Evolutionary conservation across 257 asterid species (phyloP).

Genomic region (Scutellaria galericulata): DNA sequence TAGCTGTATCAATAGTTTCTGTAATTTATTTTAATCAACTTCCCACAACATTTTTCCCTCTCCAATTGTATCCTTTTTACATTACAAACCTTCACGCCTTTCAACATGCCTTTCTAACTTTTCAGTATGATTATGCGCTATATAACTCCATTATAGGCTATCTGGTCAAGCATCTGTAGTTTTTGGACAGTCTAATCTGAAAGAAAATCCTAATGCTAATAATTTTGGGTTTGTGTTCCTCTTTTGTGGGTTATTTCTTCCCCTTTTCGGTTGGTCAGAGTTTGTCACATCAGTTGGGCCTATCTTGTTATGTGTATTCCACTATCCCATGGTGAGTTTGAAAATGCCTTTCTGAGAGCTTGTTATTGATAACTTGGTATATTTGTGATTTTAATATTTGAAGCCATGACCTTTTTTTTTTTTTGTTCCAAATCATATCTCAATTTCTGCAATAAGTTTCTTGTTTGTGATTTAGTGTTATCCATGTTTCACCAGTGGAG

Average conservation of each 20-base stretch:
- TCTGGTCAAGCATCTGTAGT: not conserved
- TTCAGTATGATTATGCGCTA: not conserved
- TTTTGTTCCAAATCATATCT: not conserved
- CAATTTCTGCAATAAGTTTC: slow-evolving; percentile 14
- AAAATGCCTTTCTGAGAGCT: not conserved
- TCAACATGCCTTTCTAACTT: slow-evolving; percentile 4
- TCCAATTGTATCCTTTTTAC: not conserved
- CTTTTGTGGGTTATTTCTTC: not conserved
- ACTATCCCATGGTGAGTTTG: not conserved
- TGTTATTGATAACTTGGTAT: not conserved
- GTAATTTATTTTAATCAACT: not conserved
- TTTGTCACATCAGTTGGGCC: not conserved
- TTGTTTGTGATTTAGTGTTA: slow-evolving; percentile 24
- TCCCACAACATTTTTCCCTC: not conserved
- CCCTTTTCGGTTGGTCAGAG: not conserved
- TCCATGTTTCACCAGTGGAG: slow-evolving; percentile 41
- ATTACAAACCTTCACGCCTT: not conserved
- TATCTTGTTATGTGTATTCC: not conserved
- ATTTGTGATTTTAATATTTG: slow-evolving; percentile 11
- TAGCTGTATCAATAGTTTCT: slow-evolving; percentile 22
- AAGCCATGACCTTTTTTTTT: not conserved
- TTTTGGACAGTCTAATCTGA: not conserved
- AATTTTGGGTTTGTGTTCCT: not conserved
- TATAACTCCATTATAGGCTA: not conserved
- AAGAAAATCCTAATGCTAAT: not conserved